These are phyloP conservation scores for Annulohypoxylon nitens DNA, from an alignment of 495 filamentous ascomycete species.

Conservation along the genomic window DNA sequence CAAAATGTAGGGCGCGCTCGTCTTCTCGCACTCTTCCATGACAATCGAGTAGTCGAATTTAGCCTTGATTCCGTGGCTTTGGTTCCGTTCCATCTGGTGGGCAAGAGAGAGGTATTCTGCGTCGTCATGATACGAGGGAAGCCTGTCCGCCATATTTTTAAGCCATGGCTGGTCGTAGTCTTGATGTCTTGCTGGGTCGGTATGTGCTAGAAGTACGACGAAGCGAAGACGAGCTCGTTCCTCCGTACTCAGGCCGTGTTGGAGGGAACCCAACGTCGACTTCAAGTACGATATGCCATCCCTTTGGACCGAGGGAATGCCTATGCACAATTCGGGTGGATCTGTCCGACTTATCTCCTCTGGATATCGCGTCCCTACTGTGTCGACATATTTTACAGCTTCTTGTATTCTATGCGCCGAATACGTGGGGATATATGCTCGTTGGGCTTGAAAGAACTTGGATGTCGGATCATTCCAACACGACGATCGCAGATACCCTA, in stretches of 20 bases:
- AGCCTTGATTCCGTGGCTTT: constrained; percentile 38
- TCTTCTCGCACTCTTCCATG: constrained; percentile 62
- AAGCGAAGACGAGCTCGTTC: constrained; percentile 63
- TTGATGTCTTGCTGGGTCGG: constrained; percentile 61
- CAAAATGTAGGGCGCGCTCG: constrained; percentile 62
- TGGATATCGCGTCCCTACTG: neutral
- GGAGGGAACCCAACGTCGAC: constrained; percentile 64
- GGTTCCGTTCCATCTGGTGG: constrained; percentile 41
- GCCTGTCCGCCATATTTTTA: constrained; percentile 57
- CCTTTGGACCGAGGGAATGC: constrained; percentile 51
- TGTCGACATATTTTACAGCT: constrained; percentile 40
- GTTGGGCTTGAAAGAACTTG: constrained; percentile 43
- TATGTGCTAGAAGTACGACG: constrained; percentile 67
- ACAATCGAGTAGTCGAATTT: constrained; percentile 65
- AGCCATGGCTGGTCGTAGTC: constrained; percentile 66
- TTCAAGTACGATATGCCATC: constrained; percentile 59
- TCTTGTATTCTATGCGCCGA: constrained; percentile 44
- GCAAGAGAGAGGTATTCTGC: constrained; percentile 41
- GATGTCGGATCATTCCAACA: constrained; percentile 50
- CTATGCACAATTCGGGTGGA: constrained; percentile 49
- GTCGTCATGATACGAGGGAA: constrained; percentile 59
- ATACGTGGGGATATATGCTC: constrained; percentile 41
- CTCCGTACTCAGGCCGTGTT: constrained; percentile 60
- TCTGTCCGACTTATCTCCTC: neutral
- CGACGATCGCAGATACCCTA: constrained; percentile 36